Conservation (phyloP, 805 yeast genomes). For the Pichia occidentalis region DNA sequence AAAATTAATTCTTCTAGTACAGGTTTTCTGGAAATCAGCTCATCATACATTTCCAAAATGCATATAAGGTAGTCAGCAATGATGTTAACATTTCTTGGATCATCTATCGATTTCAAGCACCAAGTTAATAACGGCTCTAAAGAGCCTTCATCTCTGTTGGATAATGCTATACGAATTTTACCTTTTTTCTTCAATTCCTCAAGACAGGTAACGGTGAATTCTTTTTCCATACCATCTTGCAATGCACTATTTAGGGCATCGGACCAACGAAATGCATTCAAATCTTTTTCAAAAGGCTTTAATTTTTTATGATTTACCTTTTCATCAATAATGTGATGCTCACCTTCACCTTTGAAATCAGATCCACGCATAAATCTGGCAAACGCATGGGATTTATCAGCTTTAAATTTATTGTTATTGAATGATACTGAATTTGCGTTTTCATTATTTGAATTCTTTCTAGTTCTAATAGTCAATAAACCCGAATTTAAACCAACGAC, state of each 20-base stretch:
- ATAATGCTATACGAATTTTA: constrained; percentile 73
- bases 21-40: constrained; percentile 65
- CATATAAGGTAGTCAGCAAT: constrained; percentile 65
- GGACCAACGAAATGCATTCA: constrained; percentile 85
- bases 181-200: constrained; percentile 86
- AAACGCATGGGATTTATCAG: constrained; percentile 53
- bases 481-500: constrained; percentile 93
- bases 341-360: constrained; percentile 86
- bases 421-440: constrained; percentile 31
- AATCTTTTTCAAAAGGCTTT: constrained; percentile 73
- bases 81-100: constrained; percentile 60
- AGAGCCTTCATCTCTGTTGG: constrained; percentile 73
- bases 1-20: constrained; percentile 67
- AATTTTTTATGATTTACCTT: constrained; percentile 53
- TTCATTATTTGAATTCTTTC: constrained; percentile 59
- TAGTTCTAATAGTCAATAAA: constrained; percentile 78
- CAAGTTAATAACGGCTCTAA: constrained; percentile 83
- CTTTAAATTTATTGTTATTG: constrained; percentile 26
- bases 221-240: constrained; percentile 59
- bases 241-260: constrained; percentile 91
- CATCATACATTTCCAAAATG: constrained; percentile 68
- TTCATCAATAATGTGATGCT: constrained; percentile 62
- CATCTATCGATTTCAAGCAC: constrained; percentile 71
- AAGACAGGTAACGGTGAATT: constrained; percentile 73
- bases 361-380: constrained; percentile 84